Evolutionary conservation across 2,329 filamentous ascomycete genomes (phyloP).

Genomic region (Fusarium sp.): DNA sequence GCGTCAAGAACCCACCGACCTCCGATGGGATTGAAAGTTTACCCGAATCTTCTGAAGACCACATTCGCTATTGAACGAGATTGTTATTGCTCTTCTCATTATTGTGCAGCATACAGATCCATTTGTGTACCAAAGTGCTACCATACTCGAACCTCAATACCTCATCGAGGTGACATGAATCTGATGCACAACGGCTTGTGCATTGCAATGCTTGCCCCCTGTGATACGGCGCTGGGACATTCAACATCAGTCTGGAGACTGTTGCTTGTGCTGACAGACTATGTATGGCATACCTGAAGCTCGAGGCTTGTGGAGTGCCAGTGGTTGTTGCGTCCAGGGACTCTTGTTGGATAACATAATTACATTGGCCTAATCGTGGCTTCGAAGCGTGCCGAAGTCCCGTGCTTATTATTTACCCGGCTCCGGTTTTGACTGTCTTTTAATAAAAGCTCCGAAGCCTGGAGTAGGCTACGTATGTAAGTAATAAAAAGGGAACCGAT

Average conservation of each 20-base stretch:
- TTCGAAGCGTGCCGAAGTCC: conserved; percentile 25
- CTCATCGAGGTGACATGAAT: conserved; percentile 35
- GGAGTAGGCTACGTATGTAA: background rate
- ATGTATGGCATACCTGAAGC: background rate
- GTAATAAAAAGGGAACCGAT: conserved; percentile 15
- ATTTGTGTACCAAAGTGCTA: conserved; percentile 9
- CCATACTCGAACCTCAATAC: conserved; percentile 36
- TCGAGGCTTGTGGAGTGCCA: background rate
- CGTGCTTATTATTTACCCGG: conserved; percentile 20
- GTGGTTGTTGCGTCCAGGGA: background rate
- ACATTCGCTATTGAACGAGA: background rate
- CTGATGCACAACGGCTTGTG: conserved; percentile 28
- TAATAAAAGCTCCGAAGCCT: conserved; percentile 2
- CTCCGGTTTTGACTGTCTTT: background rate
- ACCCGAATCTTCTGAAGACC: background rate
- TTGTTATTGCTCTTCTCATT: conserved; percentile 2
- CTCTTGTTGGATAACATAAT: background rate
- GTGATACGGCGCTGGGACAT: conserved; percentile 17
- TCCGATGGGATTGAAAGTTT: conserved; percentile 5
- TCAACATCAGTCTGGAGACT: background rate
- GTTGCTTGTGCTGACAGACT: background rate
- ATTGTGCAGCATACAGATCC: background rate
- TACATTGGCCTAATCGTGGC: background rate
- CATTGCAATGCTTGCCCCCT: conserved; percentile 10
- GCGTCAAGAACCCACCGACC: conserved; percentile 4